phyloP scores from a whole-genome alignment of 257 asterid species.

The Cruciata laevipes region DNA sequence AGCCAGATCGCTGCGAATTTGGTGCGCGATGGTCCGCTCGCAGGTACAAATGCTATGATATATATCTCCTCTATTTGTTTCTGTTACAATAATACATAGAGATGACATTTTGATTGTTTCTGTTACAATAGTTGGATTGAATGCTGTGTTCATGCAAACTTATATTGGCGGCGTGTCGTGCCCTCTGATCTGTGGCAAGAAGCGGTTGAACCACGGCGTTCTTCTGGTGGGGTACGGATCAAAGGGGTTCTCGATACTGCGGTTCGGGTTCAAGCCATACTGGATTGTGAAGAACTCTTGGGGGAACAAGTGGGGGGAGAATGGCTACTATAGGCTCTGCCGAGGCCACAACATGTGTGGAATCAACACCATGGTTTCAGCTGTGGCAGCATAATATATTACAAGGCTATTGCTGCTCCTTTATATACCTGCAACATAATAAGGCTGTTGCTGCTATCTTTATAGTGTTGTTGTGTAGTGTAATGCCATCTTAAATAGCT shows the following conservation, averaged over 20 bases:
- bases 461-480: neutral
- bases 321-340: conserved; percentile 60
- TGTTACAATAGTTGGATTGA: conserved; percentile 59
- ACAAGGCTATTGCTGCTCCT: neutral
- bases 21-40: conserved; percentile 71
- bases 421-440: conserved; percentile 26
- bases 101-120: neutral
- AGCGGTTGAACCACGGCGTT: conserved; percentile 58
- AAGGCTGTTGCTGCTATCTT: neutral
- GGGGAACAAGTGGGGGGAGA: conserved; percentile 80
- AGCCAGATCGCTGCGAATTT: conserved; percentile 61
- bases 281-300: conserved; percentile 90
- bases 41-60: too few relatives aligned
- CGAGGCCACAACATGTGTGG: conserved; percentile 80
- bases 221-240: conserved; percentile 77
- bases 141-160: conserved; percentile 83
- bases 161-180: conserved; percentile 83
- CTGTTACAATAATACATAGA: too few relatives aligned
- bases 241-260: conserved; percentile 59
- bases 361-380: conserved; percentile 72
- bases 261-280: conserved; percentile 60
- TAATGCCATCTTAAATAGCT: too few relatives aligned
- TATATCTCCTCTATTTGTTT: too few relatives aligned
- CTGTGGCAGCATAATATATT: conserved; percentile 46
- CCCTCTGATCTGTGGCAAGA: conserved; percentile 65